A percentile compares a stretch with the other conserved stretches of the same genome.
These are phyloP conservation scores for Diversispora epigaea DNA, from an alignment of 192 early-diverging fungal species.

Conservation along the genomic window DNA sequence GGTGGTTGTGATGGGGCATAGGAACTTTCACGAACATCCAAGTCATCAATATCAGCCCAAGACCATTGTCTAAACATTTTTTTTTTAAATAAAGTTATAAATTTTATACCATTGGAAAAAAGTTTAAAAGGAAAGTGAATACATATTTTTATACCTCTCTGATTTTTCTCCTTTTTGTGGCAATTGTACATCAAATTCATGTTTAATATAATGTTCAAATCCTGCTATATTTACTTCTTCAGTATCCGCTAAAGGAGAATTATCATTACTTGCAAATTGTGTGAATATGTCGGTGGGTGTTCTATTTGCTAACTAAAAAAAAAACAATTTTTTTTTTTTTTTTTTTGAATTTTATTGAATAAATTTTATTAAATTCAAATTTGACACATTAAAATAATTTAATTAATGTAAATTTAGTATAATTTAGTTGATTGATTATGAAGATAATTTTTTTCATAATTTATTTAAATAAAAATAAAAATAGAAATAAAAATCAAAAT, in stretches of 20 bases:
- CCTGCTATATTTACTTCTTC: slow-evolving; percentile 25
- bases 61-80: not conserved
- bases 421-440: not conserved
- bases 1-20: not conserved
- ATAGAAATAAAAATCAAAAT: not conserved
- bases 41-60: not conserved
- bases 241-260: not conserved
- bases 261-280: slow-evolving; percentile 2
- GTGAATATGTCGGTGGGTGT: slow-evolving; percentile 9
- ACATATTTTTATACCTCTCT: not conserved
- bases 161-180: not conserved
- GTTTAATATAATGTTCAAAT: slow-evolving; percentile 25
- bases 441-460: not conserved
- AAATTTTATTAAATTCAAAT: not conserved
- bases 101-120: no score
- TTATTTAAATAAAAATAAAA: not conserved
- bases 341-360: not conserved
- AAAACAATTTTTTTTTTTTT: no score
- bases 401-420: not conserved
- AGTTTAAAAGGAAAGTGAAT: not conserved
- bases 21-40: not conserved
- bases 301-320: slow-evolving; percentile 19
- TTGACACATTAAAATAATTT: not conserved
- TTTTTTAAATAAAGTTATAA: no score
- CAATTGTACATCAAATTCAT: slow-evolving; percentile 21